Evolutionary conservation across 352 stramenopile species (phyloP), one percentile per base, ranked within the genome.

Genomic region (Globisporangium yorkense): DNA sequence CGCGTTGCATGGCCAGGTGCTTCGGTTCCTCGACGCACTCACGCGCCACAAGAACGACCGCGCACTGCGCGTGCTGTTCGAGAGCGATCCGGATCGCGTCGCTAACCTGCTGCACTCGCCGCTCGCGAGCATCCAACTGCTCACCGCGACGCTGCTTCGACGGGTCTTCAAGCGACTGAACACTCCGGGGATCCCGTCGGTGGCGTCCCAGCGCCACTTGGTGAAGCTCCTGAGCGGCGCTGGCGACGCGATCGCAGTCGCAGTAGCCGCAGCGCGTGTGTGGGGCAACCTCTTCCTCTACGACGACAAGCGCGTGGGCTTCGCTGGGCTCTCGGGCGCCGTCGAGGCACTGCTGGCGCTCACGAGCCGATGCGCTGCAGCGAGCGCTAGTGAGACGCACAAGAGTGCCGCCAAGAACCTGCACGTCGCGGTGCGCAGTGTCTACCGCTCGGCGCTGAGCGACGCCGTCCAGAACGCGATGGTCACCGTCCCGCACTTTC

Each of bases 241-340:
- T 12, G 33, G 57, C 8, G 51, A 54, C 33, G 9, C 20, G 9
- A 16, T 21, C 12, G 56, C 72, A 53, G 15, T 75, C 8, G 63
- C 55, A 1, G 56, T 88, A 0, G 49, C 54, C 2, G 74, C 74
- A 0, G 80, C 65, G 13, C 70, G 80, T 40, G 77, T 87, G 0
- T 90, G 77, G 76, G 74, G 76, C 5, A 90, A 88, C 18, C 64
- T 90, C 2, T 67, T 87, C 15, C 66, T 75, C 21, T 75, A 75
- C 50, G 65, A 75, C n/a, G 76, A 87, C 60, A 88, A 90, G 41
- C 74, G 73, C 3, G 41, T 58, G 5, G 53, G 60, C 8, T 87
- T 88, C 41, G 70, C 74, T 3, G 57, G 74, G 41, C 53, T 74
- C 9, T 27, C 63, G 1, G 66, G 78, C 45, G 71, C 71, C 0